Evolutionary conservation across 106 monocot genomes (phyloP).

Genomic region (Dioscorea alata): DNA sequence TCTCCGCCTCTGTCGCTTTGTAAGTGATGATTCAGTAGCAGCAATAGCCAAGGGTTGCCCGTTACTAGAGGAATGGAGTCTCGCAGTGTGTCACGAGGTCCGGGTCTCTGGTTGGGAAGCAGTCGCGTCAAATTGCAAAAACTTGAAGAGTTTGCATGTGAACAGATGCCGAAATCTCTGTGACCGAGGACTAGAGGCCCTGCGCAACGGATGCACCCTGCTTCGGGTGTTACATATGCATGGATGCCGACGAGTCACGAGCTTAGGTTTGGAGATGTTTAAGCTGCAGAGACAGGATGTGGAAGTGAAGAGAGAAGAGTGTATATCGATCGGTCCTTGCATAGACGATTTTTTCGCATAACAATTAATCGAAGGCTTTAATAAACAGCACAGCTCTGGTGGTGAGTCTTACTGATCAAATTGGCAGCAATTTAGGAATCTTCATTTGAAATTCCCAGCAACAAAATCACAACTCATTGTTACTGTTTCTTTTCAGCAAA

Average conservation of each 20-base stretch:
- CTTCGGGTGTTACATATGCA: constrained; percentile 53
- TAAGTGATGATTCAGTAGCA: constrained; percentile 43
- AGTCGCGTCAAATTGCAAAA: constrained; percentile 50
- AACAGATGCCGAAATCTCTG: constrained; percentile 75
- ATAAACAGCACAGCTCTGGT: too few relatives aligned
- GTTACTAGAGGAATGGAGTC: constrained; percentile 75
- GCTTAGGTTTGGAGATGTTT: constrained; percentile 44
- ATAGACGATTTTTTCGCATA: constrained; percentile 44
- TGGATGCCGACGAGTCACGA: constrained; percentile 51
- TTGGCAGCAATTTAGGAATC: too few relatives aligned
- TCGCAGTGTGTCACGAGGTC: constrained; percentile 76
- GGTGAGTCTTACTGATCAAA: too few relatives aligned
- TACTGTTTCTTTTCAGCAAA: too few relatives aligned
- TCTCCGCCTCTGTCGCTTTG: constrained; percentile 60
- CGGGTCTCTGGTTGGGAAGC: constrained; percentile 53
- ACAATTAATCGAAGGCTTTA: neutral
- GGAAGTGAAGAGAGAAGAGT: constrained; percentile 44
- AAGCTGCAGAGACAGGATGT: constrained; percentile 54
- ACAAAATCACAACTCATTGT: too few relatives aligned
- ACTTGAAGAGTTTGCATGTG: constrained; percentile 67
- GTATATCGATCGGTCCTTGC: constrained; percentile 40
- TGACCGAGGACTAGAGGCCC: constrained; percentile 45
- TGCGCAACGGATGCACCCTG: constrained; percentile 41
- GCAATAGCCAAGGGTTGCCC: constrained; percentile 73
- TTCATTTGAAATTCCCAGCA: too few relatives aligned